Base-by-base conservation (phyloP, 2,329 filamentous ascomycete genomes). In the Fusarium buxicola region DNA sequence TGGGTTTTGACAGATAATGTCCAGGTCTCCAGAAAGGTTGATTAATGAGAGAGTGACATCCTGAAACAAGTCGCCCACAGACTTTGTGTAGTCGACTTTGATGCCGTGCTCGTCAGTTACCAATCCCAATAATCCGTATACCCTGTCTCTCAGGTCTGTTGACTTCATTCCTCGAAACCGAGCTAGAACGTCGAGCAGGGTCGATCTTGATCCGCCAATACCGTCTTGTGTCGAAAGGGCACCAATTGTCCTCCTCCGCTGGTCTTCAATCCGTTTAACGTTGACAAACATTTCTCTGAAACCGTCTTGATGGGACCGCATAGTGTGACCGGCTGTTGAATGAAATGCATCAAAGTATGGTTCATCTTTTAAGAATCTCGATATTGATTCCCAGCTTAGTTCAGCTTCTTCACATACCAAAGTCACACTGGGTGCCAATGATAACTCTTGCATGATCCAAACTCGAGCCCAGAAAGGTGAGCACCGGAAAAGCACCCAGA, bases 381-480 rank as follows among this genome's bases (percentile, higher is more conserved):
- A 34, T 4, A 65, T 4, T 0, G 13, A 41, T 7, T 49, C 31
- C 60, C 60, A 64, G 10, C 8, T n/a, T 0, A 64, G 15, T 5
- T 64, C 51, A 3, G 34, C 31, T 1, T 24, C n/a, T 7, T 31
- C 35, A 8, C 56, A 61, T 46, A 61, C 45, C 0, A 64, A 8
- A 3, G 43, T 48, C 30, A 64, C 7, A 0, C 30, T 30, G 1
- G 56, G 46, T 0, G 61, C 60, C 1, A 56, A 8, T 2, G 56
- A 61, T 7, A 65, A 38, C 30, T 64, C 61, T 13, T 64, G 61
- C 40, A 64, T 59, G 8, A 65, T 49, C 61, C 46, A 64, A 3
- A 65, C 15, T 1, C 56, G 41, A 1, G 8, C 6, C 61, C 61
- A 64, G 2, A 64, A 39, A 1, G 25, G 15, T 0, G 38, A 47